A percentile compares a stretch with the other conserved stretches of the same genome.
Conservation (phyloP, 176 grass and related monocot species). For the Lolium perenne region DNA sequence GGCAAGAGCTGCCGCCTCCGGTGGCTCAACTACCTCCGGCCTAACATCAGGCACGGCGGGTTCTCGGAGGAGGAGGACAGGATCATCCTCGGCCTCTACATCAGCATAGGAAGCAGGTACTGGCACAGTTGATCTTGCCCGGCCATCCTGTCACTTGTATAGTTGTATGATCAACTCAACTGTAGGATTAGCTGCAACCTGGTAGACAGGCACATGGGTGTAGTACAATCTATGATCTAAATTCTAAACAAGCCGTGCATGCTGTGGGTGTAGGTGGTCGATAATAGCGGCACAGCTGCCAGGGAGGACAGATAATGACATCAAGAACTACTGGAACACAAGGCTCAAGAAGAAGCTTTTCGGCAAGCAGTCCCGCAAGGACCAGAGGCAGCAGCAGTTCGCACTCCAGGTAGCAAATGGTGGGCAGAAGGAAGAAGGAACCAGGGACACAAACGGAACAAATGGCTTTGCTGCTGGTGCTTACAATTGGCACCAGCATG, state of each 20-base stretch:
- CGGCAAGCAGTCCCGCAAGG: constrained; percentile 73
- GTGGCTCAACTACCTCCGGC: constrained; percentile 97
- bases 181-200: constrained; percentile 48
- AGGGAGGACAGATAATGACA: constrained; percentile 94
- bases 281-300: constrained; percentile 95
- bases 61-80: constrained; percentile 96
- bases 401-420: constrained; percentile 28
- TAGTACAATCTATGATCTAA: constrained; percentile 41
- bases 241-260: constrained; percentile 43
- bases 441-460: constrained; percentile 33
- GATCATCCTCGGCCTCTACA: constrained; percentile 82
- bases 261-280: constrained; percentile 71
- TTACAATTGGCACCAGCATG: constrained; percentile 44
- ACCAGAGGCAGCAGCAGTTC: constrained; percentile 56
- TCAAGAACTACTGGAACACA: constrained; percentile 99
- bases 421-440: constrained; percentile 57
- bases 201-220: constrained; percentile 50
- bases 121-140: constrained; percentile 25
- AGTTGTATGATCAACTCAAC: constrained; percentile 35
- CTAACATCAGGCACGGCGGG: constrained; percentile 87
- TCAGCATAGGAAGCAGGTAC: constrained; percentile 97
- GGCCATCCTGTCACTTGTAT: constrained; percentile 7
- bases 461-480: constrained; percentile 27
- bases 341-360: constrained; percentile 97
- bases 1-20: constrained; percentile 97